Evolutionary conservation across 2,329 filamentous ascomycete genomes (phyloP), one percentile per base, ranked within the genome.

Genomic region (Talaromyces atroroseus): DNA sequence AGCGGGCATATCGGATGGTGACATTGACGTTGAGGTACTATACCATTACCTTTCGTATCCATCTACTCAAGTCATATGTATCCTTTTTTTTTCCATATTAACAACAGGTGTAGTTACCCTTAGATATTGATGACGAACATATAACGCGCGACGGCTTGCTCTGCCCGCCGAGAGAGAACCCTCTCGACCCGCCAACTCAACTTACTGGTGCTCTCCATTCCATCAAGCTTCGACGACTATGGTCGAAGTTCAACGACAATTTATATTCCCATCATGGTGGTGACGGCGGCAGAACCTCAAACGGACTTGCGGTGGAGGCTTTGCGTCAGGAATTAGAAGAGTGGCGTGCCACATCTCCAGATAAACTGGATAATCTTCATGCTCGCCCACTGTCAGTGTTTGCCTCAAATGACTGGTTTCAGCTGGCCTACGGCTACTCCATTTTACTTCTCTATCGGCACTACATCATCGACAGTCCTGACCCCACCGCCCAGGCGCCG

Each of bases 401-500:
- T 57, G 66, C 71, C 0, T 73, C 72, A 0, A 57, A 58, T 5
- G 66, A 68, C 12, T 76, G 73, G 73, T 76, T 76, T 48, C 57
- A 65, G 2, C 62, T 76, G 1, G 70, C 69, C 1, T 75, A 75
- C 48, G 60, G 74, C 54, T 67, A 76, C 55, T 70, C 72, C 1
- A 68, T 76, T 21, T 62, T 76, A 5, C 60, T 75, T 2, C 61
- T 76, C 1, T 74, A 76, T 52, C 52, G 72, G 1, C 54, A 58
- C 34, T 54, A 53, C 10, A 60, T 63, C 5, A 61, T 58, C 18
- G 44, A 32, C 29, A 45, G n/a, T 23, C 12, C 45, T 11, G 36
- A 49, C 29, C n/a, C n/a, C n/a, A 14, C 45, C 8, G 32, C 20
- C n/a, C 52, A 42, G 20, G 21, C 26, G 5, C 21, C 24, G 26